Evolutionary conservation across 164 flowering plant genomes (phyloP), one percentile per base, ranked within the genome.

Genomic region (Dillenia turbinata): DNA sequence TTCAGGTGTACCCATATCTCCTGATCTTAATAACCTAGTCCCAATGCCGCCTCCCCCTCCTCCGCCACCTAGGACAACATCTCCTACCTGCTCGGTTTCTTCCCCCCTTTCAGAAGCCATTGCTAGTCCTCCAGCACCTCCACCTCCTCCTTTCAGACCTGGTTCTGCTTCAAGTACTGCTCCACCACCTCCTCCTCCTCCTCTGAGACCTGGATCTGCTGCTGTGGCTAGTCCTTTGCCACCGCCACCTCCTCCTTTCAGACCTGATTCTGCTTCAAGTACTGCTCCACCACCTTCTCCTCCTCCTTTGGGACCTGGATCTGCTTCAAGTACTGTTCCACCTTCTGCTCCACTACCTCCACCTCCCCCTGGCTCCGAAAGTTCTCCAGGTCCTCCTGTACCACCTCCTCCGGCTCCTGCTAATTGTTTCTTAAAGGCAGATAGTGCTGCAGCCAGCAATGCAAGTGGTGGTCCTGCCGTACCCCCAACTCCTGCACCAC

Each of bases 381-480:
- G 49, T 24, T 56, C 71, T 61, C 15, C 70, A 19, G 66, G 17
- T 71, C 79, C 84, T 9, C 82, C 83, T 58, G 77, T 72, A 48
- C 84, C 83, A 13, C 83, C 89, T 50, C 83, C 85, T 56, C 84
- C 81, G n/a, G 71, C 75, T 60, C 78, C 82, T 60, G 65, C 61
- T 60, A 74, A 77, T 48, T 82, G 78, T 16, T 52, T 56, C 11
- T 59, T 78, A 50, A 83, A 24, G 10, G 70, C 60, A 62, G 13
- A 75, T 47, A 66, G 72, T 62, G 44, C 63, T 56, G 64, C 71
- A 10, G 69, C 63, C n/a, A 62, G 53, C 46, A 73, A 59, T 60
- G 69, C 24, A 57, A 16, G 52, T 45, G 49, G 54, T 59, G 43
- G 59, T 54, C 14, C 59, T 26, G 66, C 69, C 10, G 71, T 63